Conservation (phyloP, 2,329 filamentous ascomycete species). For the Trichophyton simii region DNA sequence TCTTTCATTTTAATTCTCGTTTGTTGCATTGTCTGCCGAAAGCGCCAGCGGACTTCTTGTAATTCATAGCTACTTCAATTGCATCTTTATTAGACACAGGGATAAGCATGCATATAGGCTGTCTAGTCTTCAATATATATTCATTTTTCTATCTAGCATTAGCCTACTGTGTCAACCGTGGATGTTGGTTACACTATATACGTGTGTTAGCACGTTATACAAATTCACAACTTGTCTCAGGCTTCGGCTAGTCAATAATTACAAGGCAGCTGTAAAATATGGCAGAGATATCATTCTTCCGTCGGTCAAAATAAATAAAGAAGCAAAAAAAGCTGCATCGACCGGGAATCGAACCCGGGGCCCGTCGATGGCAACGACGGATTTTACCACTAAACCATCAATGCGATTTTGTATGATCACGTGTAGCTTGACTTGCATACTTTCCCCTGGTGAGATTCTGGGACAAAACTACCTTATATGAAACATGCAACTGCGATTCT, state of each 20-base stretch:
- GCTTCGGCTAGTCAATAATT: too few relatives aligned
- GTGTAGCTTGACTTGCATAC: not conserved
- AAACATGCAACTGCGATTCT: too few relatives aligned
- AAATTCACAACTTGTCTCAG: too few relatives aligned
- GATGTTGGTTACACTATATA: too few relatives aligned
- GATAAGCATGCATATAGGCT: not conserved
- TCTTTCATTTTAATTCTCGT: not conserved
- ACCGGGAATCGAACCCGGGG: conserved; percentile 38
- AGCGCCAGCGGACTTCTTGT: not conserved
- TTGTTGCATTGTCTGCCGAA: not conserved
- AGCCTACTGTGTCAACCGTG: too few relatives aligned
- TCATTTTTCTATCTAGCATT: not conserved
- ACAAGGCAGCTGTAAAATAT: too few relatives aligned
- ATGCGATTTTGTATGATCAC: not conserved
- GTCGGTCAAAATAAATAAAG: not conserved
- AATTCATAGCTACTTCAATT: conserved; percentile 1
- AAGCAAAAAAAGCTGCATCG: conserved; percentile 12
- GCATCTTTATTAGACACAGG: not conserved
- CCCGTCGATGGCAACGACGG: conserved; percentile 43
- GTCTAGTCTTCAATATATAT: not conserved
- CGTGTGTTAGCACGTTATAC: too few relatives aligned
- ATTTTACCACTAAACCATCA: conserved; percentile 43
- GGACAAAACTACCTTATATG: too few relatives aligned
- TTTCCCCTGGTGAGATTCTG: too few relatives aligned
- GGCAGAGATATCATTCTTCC: too few relatives aligned